Evolutionary conservation across 2,329 filamentous ascomycete species (phyloP).

Genomic region (Cladosporium sp.): DNA sequence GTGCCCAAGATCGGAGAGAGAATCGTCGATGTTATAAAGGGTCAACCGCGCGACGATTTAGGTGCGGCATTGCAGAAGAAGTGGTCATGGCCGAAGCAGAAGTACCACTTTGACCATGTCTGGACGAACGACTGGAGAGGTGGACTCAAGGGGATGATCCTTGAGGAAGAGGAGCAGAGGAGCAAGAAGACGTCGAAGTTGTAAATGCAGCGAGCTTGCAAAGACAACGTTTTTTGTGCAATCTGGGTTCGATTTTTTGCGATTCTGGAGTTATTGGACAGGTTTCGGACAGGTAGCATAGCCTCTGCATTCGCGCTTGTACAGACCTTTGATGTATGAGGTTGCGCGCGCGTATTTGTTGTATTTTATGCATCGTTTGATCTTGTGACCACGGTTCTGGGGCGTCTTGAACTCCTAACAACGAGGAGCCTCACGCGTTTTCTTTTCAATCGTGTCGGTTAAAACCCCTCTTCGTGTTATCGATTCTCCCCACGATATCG

Average conservation of each 20-base stretch:
- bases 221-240: neutral
- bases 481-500: neutral
- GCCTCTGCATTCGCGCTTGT: neutral
- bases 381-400: neutral
- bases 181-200: conserved; percentile 15
- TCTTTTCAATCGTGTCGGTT: neutral
- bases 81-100: conserved; percentile 56
- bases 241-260: neutral
- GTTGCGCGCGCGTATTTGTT: conserved; percentile 12
- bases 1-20: conserved; percentile 58
- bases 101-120: conserved; percentile 34
- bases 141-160: conserved; percentile 37
- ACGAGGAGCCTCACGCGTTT: neutral
- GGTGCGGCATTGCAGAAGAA: conserved; percentile 58
- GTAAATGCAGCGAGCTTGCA: neutral
- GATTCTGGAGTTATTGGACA: neutral
- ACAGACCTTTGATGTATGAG: neutral
- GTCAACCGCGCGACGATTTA: conserved; percentile 38
- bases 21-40: conserved; percentile 54
- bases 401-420: neutral
- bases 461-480: neutral
- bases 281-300: neutral
- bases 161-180: conserved; percentile 39
- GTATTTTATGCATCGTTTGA: neutral
- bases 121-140: conserved; percentile 43